Evolutionary conservation across 345 rosid species (phyloP).

Genomic region (Cochlearia excelsa): DNA sequence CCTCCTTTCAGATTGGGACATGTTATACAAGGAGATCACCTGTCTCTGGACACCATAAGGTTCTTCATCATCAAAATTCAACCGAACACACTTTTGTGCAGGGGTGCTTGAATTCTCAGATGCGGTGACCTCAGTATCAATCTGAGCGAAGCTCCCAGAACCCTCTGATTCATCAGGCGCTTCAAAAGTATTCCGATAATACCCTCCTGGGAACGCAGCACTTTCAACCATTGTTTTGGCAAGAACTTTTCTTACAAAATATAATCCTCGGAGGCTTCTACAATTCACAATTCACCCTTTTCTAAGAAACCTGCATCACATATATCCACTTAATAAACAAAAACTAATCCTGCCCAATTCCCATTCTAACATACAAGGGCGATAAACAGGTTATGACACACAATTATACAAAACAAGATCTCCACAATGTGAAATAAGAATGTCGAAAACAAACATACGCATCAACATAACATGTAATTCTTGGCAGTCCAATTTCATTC

Average conservation of each 20-base stretch:
- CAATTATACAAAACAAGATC: conserved; percentile 16
- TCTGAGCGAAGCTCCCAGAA: conserved; percentile 72
- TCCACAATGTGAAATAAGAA: conserved; percentile 11
- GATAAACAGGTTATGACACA: conserved; percentile 11
- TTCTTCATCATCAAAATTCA: conserved; percentile 49
- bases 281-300: conserved; percentile 18
- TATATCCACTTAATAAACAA: conserved; percentile 26
- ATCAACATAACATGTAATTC: background rate
- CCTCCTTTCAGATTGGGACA: conserved; percentile 62
- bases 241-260: conserved; percentile 22
- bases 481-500: conserved; percentile 1
- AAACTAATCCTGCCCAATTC: conserved; percentile 1
- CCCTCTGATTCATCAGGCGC: conserved; percentile 78
- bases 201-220: conserved; percentile 54
- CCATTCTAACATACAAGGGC: background rate
- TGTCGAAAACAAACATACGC: background rate
- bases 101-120: conserved; percentile 66
- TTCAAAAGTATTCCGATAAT: conserved; percentile 44
- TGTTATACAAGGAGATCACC: conserved; percentile 56
- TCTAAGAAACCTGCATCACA: conserved; percentile 31
- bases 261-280: conserved; percentile 20
- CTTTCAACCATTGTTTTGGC: conserved; percentile 52
- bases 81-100: conserved; percentile 50
- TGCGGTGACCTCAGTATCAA: conserved; percentile 62
- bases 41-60: conserved; percentile 58